Base-by-base conservation (phyloP, 805 yeast species). In the Candida methanosorbosa region DNA sequence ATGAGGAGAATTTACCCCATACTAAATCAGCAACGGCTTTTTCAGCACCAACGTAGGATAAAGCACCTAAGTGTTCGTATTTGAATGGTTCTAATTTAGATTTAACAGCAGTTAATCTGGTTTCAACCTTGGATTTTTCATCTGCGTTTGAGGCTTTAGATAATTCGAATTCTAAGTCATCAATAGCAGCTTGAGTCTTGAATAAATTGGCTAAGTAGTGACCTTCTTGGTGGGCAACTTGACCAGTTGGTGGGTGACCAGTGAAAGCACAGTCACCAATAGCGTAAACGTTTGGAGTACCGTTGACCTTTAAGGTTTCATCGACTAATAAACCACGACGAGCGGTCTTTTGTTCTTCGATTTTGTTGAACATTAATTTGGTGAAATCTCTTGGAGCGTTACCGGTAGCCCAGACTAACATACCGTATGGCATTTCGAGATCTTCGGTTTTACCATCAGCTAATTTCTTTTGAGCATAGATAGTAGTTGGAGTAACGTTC, bases 321-420 rank as follows among this genome's bases (percentile, higher is more conserved):
- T 70, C 62, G 23, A 70, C 68, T 49, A 69, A 58, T 45, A 70
- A 59, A 33, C 76, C 76, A 54, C 75, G 59, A 59, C 73, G 62
- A 37, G 75, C 75, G 43, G 63, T 67, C 47, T 61, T 66, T 56
- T 70, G 76, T 41, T 68, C 74, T 31, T 65, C 70, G 39, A 70
- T 54, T 57, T 67, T 64, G 31, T 63, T 47, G 26, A 59, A 53
- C 52, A 70, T 57, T 45, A 59, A 57, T 34, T 64, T 56, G 35
- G 65, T 61, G 45, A 70, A 61, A 34, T 59, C 63, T 57, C 75
- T 63, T 42, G 70, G 71, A 29, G 74, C 74, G 50, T 70, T 70
- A 55, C 76, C 76, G 23, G 74, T 70, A 39, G 76, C 76, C 76
- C 76, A 70, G 38, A 70, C 69, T 47, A 70, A 63, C 63, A 69